These are phyloP conservation scores for Aureoboletus auriporus DNA, from an alignment of 768 basidiomycete genomes.

Conservation along the genomic window DNA sequence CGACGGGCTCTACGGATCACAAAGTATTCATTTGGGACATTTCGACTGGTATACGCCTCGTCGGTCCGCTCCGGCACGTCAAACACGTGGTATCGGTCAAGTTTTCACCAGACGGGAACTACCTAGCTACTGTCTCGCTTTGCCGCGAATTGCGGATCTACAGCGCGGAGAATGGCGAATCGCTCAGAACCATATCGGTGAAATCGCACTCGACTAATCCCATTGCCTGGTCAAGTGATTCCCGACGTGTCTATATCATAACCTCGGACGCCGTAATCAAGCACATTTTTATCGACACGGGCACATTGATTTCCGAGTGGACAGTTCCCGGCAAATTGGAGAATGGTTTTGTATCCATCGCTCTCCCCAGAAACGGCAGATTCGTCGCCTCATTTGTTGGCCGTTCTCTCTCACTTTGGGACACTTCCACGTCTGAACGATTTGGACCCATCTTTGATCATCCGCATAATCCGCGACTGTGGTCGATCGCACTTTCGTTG, in stretches of 20 bases:
- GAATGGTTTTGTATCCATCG: constrained; percentile 2
- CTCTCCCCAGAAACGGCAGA: constrained; percentile 1
- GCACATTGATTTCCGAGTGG: constrained; percentile 6
- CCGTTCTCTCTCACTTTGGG: constrained; percentile 8
- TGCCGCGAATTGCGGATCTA: constrained; percentile 9
- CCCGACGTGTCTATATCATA: constrained; percentile 3
- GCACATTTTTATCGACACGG: constrained; percentile 3
- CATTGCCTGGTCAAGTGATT: constrained; percentile 5
- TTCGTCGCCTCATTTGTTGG: constrained; percentile 5
- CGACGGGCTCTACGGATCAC: constrained; percentile 4
- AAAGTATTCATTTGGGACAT: constrained; percentile 7
- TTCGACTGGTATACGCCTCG: constrained; percentile 4
- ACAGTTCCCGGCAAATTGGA: background rate
- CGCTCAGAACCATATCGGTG: background rate
- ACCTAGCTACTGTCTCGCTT: constrained; percentile 1
- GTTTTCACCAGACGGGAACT: constrained; percentile 10
- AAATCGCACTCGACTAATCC: constrained; percentile 3
- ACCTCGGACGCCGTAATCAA: background rate
- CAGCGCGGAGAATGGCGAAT: constrained; percentile 1
- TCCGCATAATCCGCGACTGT: background rate
- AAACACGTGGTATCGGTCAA: constrained; percentile 1
- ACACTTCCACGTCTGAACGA: constrained; percentile 8
- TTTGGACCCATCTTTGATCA: constrained; percentile 8
- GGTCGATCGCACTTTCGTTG: constrained; percentile 10
- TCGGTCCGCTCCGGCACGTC: constrained; percentile 11